These are phyloP conservation scores for Brassica rapa DNA, from an alignment of 345 rosid species.

Conservation along the genomic window DNA sequence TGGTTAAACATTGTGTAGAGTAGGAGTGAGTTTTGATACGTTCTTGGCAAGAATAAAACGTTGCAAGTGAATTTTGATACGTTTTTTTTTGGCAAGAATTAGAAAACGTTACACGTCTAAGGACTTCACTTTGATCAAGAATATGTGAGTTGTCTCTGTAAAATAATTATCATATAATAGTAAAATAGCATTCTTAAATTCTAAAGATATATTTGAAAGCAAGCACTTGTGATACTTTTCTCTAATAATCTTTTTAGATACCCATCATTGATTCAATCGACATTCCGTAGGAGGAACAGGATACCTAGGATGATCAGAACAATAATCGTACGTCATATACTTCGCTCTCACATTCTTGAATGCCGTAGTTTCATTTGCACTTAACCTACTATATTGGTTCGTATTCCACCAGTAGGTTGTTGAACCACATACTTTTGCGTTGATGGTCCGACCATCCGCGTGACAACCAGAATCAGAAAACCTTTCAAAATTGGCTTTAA, in stretches of 20 bases:
- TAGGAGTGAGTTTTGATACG: not conserved
- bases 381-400: constrained; percentile 18
- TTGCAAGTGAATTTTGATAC: not conserved
- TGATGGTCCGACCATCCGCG: not conserved
- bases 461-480: constrained; percentile 53
- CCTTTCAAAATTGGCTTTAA: constrained; percentile 49
- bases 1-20: not conserved
- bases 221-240: not conserved
- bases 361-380: not conserved
- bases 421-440: not conserved
- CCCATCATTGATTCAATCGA: constrained; percentile 24
- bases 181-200: not conserved
- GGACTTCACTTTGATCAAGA: not conserved
- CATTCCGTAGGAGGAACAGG: constrained; percentile 22
- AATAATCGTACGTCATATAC: constrained; percentile 33
- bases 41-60: not conserved
- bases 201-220: not conserved
- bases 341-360: constrained; percentile 23
- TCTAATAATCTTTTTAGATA: not conserved
- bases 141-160: not conserved
- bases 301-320: constrained; percentile 22
- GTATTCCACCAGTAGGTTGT: constrained; percentile 59
- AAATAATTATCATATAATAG: not conserved
- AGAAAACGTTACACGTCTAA: not conserved
- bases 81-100: not conserved